Base-by-base conservation (phyloP, 495 filamentous ascomycete genomes). In the Aspergillus egyptiacus region DNA sequence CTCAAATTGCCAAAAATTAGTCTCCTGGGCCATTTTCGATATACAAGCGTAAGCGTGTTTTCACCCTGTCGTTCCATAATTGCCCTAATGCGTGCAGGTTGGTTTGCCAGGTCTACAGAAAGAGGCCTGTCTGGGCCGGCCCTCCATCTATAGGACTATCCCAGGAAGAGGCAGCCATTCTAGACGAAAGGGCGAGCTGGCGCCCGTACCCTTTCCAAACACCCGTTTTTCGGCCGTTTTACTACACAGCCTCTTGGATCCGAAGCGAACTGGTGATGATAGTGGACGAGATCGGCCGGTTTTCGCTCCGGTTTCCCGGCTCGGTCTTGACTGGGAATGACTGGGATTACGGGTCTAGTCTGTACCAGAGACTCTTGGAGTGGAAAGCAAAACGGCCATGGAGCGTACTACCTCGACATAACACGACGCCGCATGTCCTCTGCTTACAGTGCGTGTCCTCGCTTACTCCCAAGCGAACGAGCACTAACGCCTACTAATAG, bases 1-100 rank as follows among this genome's bases (percentile, higher is more conserved):
- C 2, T 45, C 35, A 7, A 23, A 48, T 23, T 51, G 52, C 27
- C 60, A 63, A 14, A 57, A 55, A 19, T 33, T 63, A 41, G 49
- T 63, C n/a, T 44, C 60, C 10, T 60, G 57, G 54, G 60, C 49
- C 6, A 30, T 63, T 4, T 63, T 53, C 9, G 60, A 63, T 39
- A 41, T 63, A 8, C 60, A 63, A 44, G 46, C 55, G 60, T 63
- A 34, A 46, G 57, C 11, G 6, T 6, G 9, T 15, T 14, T 15
- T 25, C 10, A n/a, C n/a, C 17, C 22, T 10, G 2, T 25, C 10
- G 20, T 35, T 20, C 4, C 39, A 13, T n/a, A n/a, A n/a, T 30
- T 40, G 18, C 38, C 54, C 53, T 34, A 56, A 20, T 19, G 2
- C 2, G 20, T 15, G 45, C 32, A 63, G 60, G n/a, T 43, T 63